These are phyloP conservation scores for Limtongia smithiae DNA, from an alignment of 805 yeast species.

Conservation along the genomic window DNA sequence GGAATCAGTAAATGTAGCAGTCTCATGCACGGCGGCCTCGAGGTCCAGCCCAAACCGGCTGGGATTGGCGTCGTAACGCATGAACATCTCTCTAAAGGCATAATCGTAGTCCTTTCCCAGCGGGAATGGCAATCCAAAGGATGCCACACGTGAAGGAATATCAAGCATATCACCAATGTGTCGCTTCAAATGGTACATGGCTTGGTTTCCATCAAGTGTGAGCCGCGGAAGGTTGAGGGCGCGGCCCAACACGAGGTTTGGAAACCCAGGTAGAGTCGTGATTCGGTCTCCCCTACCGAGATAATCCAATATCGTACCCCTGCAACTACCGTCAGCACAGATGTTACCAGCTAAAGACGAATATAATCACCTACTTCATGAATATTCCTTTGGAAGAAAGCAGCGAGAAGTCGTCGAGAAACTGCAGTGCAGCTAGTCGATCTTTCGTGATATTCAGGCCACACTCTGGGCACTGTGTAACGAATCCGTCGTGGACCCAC, in stretches of 20 bases:
- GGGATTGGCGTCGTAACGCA: slow-evolving; percentile 21
- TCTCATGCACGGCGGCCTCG: slow-evolving; percentile 27
- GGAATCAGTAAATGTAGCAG: slow-evolving; percentile 21
- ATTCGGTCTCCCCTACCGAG: background rate
- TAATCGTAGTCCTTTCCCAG: background rate
- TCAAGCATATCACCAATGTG: background rate
- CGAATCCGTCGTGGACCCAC: background rate
- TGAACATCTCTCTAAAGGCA: slow-evolving; percentile 19
- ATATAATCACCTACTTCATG: background rate
- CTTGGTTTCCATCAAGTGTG: background rate
- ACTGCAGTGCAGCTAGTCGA: background rate
- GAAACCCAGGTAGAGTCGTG: background rate
- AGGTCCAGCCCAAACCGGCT: slow-evolving; percentile 20
- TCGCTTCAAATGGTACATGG: background rate
- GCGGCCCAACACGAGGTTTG: background rate
- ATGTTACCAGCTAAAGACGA: no score
- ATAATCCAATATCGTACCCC: slow-evolving; percentile 2
- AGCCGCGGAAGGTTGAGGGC: background rate
- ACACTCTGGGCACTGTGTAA: background rate
- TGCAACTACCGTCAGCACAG: no score
- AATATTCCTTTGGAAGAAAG: background rate
- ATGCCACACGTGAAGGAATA: background rate
- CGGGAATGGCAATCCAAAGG: no score
- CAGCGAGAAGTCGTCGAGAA: background rate
- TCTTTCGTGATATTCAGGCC: background rate